Evolutionary conservation across 2,329 filamentous ascomycete species (phyloP), one percentile per base, ranked within the genome.

Genomic region (Tolypocladium sp.): DNA sequence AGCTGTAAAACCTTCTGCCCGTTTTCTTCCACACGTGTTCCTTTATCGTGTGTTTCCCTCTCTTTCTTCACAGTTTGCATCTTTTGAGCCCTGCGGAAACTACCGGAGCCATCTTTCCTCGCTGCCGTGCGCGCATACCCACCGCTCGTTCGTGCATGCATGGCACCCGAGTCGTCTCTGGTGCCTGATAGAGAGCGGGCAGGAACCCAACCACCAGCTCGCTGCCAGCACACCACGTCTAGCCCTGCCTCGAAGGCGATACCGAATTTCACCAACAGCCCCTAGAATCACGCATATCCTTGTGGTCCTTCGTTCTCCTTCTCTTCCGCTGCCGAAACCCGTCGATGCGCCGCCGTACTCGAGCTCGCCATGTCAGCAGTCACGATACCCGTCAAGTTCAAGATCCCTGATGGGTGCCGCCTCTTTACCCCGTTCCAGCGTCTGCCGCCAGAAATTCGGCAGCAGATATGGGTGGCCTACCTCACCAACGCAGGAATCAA

Each of bases 381-480:
- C 40, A 44, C 49, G n/a, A 12, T 33, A 8, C 20, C 61, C 13
- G 54, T 73, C 58, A 72, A 66, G 40, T 75, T 74, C 55, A 44
- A 69, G 6, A 63, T 74, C 37, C 72, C 71, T 7, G 57, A 65
- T 25, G 59, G 65, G 35, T 74, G 63, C 30, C 70, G 70, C 41
- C 64, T 57, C 33, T 75, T 75, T 58, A 55, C 62, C 3, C 66
- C 64, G 4, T 75, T 75, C 58, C 38, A 63, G 17, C 65, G 61
- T n/a, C 61, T 75, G n/a, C 73, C 73, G 1, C 59, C 68, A 3
- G 73, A 75, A 58, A 65, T 75, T 10, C 72, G 73, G 37, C 64
- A 69, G 35, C 66, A 69, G 42, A 72, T 75, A 57, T 75, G 73
- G 73, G 67, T 67, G 44, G 53, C 57, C 25, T 67, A 68, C 27